Base-by-base conservation (phyloP, 352 stramenopile species). In the Phytophthora cryptogea region DNA sequence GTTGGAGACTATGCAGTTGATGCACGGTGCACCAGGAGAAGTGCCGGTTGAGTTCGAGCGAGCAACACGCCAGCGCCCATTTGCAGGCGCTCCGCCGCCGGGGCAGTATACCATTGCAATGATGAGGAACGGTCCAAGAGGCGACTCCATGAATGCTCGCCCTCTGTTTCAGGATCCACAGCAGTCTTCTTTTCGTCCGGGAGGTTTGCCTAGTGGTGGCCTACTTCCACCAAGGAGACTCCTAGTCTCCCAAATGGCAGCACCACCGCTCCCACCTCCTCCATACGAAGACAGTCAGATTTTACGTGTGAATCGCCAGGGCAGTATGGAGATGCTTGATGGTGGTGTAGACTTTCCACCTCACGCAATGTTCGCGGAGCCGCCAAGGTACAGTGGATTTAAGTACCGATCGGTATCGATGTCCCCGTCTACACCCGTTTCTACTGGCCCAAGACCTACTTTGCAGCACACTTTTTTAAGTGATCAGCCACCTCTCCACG, bases 271-370 rank as follows among this genome's bases (percentile, higher is more conserved):
- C 13, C 51, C 42, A 43, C 50, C 49, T 27, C 57, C 51, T 26
- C 41, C 56, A 6, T 88, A 73, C 42, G 52, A 56, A 31, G 72
- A 89, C 31, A 87, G 85, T 16, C 72, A 82, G 20, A 90, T 91
- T 54, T 31, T 93, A n/a, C 81, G 84, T 3, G 78, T 93, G 30
- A 87, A 88, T 51, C 74, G 81, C 10, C 79, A 88, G 63, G 81
- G 80, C 30, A 66, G 54, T 40, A 74, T 88, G 47, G 70, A 88
- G 51, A 83, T 84, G 65, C 72, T 88, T 41, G 45, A 60, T 41
- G 59, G 55, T n/a, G 66, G 57, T 2, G 16, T 37, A 31, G 40
- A 53, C 13, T 41, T 52, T 4, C 49, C 51, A 14, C 36, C 47
- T n/a, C 54, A 59, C 16, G 31, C 30, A 26, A 54, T 51, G 8